Evolutionary conservation across 176 grass and related monocot genomes (phyloP).

Genomic region (Saccharum officinarum): DNA sequence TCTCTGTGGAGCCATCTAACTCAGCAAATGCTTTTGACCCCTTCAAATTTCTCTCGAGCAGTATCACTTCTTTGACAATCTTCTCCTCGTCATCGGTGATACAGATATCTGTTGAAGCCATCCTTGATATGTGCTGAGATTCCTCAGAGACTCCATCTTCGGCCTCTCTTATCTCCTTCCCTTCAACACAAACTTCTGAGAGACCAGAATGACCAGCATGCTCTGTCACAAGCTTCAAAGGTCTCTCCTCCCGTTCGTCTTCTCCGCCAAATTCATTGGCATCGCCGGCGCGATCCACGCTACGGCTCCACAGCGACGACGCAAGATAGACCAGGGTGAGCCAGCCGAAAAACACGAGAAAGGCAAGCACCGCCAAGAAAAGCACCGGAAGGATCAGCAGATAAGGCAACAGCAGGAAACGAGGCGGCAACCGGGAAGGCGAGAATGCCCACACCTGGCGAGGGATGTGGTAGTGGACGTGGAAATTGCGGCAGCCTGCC

Average conservation of each 20-base stretch:
- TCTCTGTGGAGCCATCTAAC: neutral
- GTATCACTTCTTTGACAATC: neutral
- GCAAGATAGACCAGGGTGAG: conserved; percentile 41
- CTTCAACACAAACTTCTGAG: neutral
- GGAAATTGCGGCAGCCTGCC: conserved; percentile 27
- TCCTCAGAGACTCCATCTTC: conserved; percentile 4
- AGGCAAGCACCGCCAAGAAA: conserved; percentile 26
- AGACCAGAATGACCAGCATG: neutral
- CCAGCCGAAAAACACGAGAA: conserved; percentile 34
- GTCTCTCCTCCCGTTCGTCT: neutral
- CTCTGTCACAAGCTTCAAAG: neutral
- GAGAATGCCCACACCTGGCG: neutral
- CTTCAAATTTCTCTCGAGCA: neutral
- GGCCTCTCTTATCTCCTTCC: conserved; percentile 11
- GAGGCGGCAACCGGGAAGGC: neutral
- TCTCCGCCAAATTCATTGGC: neutral
- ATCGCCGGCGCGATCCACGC: neutral
- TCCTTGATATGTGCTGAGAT: neutral
- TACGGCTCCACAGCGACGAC: neutral
- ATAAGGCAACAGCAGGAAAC: neutral
- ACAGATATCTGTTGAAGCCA: neutral
- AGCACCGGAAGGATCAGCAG: conserved; percentile 29
- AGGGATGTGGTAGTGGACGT: conserved; percentile 44
- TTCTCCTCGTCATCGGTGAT: neutral
- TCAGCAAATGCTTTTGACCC: neutral